Evolutionary conservation across 768 basidiomycete genomes (phyloP).

Genomic region (Mycena galopus): DNA sequence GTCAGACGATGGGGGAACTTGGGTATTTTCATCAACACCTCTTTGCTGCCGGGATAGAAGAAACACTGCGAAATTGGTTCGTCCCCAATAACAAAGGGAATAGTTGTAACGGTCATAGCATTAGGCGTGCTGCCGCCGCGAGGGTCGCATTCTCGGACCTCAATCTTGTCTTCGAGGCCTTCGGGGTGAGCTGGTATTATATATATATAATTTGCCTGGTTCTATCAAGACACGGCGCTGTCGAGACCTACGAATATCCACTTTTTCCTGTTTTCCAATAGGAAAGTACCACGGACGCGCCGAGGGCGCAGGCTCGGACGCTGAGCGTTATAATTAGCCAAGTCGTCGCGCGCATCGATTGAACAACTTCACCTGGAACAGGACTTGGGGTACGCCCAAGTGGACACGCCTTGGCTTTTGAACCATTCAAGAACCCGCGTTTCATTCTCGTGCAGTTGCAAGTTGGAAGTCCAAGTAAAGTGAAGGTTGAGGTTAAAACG

Average conservation of each 20-base stretch:
- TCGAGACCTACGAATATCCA: constrained; percentile 7
- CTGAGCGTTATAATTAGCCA: neutral
- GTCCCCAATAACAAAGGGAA: constrained; percentile 1
- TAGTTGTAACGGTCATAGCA: constrained; percentile 12
- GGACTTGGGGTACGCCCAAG: neutral
- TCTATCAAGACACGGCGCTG: neutral
- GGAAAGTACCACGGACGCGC: neutral
- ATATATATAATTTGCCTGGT: neutral
- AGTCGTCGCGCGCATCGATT: neutral
- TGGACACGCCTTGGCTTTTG: constrained; percentile 34
- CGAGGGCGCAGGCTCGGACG: neutral
- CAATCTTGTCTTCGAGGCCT: neutral
- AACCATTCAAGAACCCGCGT: constrained; percentile 43
- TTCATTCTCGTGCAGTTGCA: constrained; percentile 33
- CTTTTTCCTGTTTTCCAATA: constrained; percentile 13
- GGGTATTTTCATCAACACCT: constrained; percentile 23
- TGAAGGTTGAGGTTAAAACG: neutral
- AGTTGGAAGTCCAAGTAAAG: neutral
- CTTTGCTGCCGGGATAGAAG: constrained; percentile 25
- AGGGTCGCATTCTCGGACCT: neutral
- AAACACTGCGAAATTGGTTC: constrained; percentile 26
- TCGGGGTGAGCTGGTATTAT: constrained; percentile 3
- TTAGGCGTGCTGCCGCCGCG: neutral
- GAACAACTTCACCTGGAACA: neutral
- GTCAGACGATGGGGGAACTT: constrained; percentile 35